Evolutionary conservation across 768 basidiomycete genomes (phyloP).

Genomic region (Cystofilobasidium capitatum): DNA sequence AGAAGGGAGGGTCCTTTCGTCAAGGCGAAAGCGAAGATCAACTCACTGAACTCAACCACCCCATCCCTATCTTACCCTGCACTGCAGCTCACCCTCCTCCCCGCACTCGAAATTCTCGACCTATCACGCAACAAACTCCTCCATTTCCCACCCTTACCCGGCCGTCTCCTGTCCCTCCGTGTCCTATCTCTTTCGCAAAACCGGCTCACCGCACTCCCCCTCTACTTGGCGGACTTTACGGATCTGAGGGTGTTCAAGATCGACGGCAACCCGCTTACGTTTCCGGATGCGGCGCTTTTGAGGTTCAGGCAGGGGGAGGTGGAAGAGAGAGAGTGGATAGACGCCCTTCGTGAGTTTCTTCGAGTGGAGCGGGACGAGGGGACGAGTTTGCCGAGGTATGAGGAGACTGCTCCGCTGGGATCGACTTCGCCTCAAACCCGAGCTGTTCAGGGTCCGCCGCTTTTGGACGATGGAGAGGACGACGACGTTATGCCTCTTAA

Average conservation of each 20-base stretch:
- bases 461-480: too few species aligned
- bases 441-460: too few species aligned
- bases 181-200: conserved; percentile 82
- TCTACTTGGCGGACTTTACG: conserved; percentile 63
- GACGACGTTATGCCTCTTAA: too few species aligned
- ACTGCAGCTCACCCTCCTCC: conserved; percentile 65
- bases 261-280: conserved; percentile 86
- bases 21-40: too few species aligned
- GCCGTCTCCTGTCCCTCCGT: conserved; percentile 63
- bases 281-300: conserved; percentile 60
- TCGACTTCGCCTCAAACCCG: too few species aligned
- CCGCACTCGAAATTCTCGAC: conserved; percentile 85
- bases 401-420: too few species aligned
- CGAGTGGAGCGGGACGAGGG: conserved; percentile 1
- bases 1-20: too few species aligned
- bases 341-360: conserved; percentile 10
- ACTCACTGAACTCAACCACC: too few species aligned
- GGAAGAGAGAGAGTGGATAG: conserved; percentile 18
- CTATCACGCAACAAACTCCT: conserved; percentile 85
- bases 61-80: background rate
- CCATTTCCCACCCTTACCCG: conserved; percentile 61
- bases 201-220: conserved; percentile 65
- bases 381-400: too few species aligned
- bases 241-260: conserved; percentile 69
- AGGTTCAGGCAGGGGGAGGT: too few species aligned